These are phyloP conservation scores for Astrocystis sublimbata DNA, from an alignment of 495 filamentous ascomycete genomes.

Conservation along the genomic window DNA sequence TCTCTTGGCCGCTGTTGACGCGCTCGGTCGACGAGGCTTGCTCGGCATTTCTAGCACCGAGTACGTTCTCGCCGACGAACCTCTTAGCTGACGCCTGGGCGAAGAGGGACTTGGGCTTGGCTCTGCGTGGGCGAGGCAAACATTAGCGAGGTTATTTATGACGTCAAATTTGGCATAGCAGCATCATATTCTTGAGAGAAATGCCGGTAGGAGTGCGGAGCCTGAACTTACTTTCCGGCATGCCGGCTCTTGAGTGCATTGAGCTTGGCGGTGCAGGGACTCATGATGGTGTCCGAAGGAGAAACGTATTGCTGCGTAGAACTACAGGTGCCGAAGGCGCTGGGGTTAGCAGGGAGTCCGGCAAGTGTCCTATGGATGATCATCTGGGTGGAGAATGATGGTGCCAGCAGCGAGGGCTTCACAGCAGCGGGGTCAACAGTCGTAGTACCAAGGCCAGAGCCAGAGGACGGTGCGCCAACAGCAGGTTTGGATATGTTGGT, in stretches of 20 bases:
- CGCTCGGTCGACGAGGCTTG: neutral
- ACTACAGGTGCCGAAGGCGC: conserved; percentile 28
- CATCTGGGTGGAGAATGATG: conserved; percentile 3
- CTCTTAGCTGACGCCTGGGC: conserved; percentile 61
- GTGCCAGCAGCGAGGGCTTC: conserved; percentile 3
- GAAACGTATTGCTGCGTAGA: conserved; percentile 72
- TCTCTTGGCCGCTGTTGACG: neutral
- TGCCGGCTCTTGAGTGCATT: conserved; percentile 81
- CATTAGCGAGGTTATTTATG: neutral
- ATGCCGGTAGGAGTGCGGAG: neutral
- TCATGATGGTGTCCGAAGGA: conserved; percentile 92
- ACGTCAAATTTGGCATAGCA: neutral
- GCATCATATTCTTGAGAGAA: neutral
- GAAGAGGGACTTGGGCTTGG: conserved; percentile 65
- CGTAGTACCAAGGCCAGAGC: conserved; percentile 9
- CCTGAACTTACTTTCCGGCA: conserved; percentile 60
- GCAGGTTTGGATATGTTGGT: neutral
- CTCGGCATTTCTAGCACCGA: conserved; percentile 26
- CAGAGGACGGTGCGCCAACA: conserved; percentile 5
- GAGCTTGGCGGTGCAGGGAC: conserved; percentile 89
- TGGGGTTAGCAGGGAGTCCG: conserved; percentile 22
- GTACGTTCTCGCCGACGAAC: conserved; percentile 39
- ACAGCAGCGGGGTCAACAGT: conserved; percentile 11
- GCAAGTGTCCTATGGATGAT: conserved; percentile 18
- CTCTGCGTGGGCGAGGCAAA: conserved; percentile 34